Conservation (phyloP, 768 basidiomycete species). For the Paxillus involutus region DNA sequence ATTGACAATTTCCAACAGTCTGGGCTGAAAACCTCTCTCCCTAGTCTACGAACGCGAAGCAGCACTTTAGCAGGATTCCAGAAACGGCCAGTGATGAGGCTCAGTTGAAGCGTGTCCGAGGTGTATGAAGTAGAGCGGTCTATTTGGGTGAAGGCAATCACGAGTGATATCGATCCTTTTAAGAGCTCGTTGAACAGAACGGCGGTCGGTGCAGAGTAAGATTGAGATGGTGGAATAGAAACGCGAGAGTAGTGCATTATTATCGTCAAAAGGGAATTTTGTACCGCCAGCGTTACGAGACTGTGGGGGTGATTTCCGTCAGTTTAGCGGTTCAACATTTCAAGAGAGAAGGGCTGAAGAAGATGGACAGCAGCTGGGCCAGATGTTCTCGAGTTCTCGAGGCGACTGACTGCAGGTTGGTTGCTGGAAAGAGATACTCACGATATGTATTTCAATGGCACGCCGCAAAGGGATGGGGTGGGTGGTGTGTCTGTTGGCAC, state of each 20-base stretch:
- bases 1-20: slow-evolving; percentile 99
- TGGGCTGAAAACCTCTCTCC: slow-evolving; percentile 73
- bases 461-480: slow-evolving; percentile 60
- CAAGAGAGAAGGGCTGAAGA: background rate
- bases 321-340: slow-evolving; percentile 37
- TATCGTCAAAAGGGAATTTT: slow-evolving; percentile 88
- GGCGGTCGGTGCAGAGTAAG: slow-evolving; percentile 92
- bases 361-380: background rate
- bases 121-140: slow-evolving; percentile 33
- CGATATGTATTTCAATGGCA: slow-evolving; percentile 82
- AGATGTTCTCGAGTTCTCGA: background rate
- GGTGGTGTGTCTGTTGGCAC: slow-evolving; percentile 30
- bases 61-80: slow-evolving; percentile 36
- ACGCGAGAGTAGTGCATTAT: slow-evolving; percentile 97
- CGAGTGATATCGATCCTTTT: slow-evolving; percentile 85
- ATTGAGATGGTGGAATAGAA: slow-evolving; percentile 66
- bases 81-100: slow-evolving; percentile 32
- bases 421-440: slow-evolving; percentile 36
- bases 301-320: slow-evolving; percentile 34
- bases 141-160: slow-evolving; percentile 74
- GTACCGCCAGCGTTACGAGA: slow-evolving; percentile 82
- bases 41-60: slow-evolving; percentile 55
- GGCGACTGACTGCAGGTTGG: slow-evolving; percentile 6
- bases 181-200: slow-evolving; percentile 93
- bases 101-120: slow-evolving; percentile 30